Evolutionary conservation across 345 rosid species (phyloP).

Genomic region (Salix arbutifolia): DNA sequence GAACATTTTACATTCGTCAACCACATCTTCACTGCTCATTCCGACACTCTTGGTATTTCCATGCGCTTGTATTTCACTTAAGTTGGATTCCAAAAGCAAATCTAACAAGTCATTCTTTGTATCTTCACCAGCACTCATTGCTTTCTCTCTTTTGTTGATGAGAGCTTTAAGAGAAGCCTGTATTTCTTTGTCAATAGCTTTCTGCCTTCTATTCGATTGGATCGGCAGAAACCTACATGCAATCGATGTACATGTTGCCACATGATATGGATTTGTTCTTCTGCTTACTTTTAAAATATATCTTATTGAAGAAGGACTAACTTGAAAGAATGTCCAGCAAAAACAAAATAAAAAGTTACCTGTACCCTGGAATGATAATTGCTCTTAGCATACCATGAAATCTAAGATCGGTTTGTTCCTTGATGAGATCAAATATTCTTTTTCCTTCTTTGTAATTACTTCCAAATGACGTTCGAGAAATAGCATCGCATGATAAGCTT

Average conservation of each 20-base stretch:
- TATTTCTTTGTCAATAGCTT: conserved; percentile 33
- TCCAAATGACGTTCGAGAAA: conserved; percentile 27
- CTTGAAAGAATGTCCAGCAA: too few relatives aligned
- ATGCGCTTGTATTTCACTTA: conserved; percentile 30
- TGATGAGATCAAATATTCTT: conserved; percentile 35
- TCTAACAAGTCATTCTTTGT: conserved; percentile 39
- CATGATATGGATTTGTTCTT: conserved; percentile 1
- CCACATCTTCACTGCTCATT: conserved; percentile 37
- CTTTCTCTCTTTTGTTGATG: conserved; percentile 35
- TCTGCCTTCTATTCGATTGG: conserved; percentile 35
- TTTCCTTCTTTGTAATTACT: conserved; percentile 38
- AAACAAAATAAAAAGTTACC: conserved; percentile 17
- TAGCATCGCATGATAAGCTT: conserved; percentile 37
- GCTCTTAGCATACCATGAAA: background rate
- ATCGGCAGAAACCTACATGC: conserved; percentile 43
- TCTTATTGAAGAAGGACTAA: too few relatives aligned
- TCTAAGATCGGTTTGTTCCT: conserved; percentile 11
- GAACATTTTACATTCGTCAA: conserved; percentile 20
- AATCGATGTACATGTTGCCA: conserved; percentile 4
- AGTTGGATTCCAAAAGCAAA: conserved; percentile 38
- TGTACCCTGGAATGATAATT: conserved; percentile 38
- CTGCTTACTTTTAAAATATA: background rate
- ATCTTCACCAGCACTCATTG: conserved; percentile 29
- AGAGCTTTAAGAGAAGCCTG: conserved; percentile 23
- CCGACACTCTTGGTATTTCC: conserved; percentile 9